Base-by-base conservation (phyloP, 2,329 filamentous ascomycete genomes). In the Colletotrichum eleusines region DNA sequence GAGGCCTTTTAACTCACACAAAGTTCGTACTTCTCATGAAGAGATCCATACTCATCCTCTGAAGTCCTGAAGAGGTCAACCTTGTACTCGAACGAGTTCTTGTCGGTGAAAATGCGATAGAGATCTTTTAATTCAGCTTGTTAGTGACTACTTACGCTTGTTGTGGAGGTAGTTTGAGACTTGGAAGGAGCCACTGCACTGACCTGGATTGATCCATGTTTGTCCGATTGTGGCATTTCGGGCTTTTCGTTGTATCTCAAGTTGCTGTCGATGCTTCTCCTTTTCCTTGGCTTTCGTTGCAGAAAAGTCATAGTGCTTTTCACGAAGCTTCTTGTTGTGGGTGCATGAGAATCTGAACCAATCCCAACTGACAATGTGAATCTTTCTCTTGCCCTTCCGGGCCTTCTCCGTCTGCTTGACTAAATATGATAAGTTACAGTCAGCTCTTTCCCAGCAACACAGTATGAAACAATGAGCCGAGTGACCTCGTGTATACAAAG, bases 61-160 rank as follows among this genome's bases (percentile, higher is more conserved):
- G 40, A 51, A 5, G 57, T 53, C 18, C 71, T 48, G 35, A 65
- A 42, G 18, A 96, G 80, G 0, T 84, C 84, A 68, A 93, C 81
- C 64, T 90, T 84, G 80, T 94, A 94, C 5, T 82, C 78, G 77
- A 94, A 93, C 58, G 85, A 87, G 0, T 86, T 86, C 3, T 75
- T 66, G 77, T 96, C 93, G 23, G 79, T 81, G 79, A 92, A 94
- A 71, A 92, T 79, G 71, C 89, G 89, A 76, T 90, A 89, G n/a
- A 88, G 81, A 42, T 84, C 90, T 91, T 68, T 5, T 28, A 11
- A 40, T 16, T 50, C 64, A 40, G n/a, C 31, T 18, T 23, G 48
- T 46, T 0, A 50, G 31, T 54, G 1, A 33, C 9, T 33, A 9
- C 7, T 31, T 31, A 16, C n/a, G n/a, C n/a, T n/a, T n/a, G n/a